Evolutionary conservation across 2,329 filamentous ascomycete species (phyloP).

Genomic region (Epicoccum nigrum): DNA sequence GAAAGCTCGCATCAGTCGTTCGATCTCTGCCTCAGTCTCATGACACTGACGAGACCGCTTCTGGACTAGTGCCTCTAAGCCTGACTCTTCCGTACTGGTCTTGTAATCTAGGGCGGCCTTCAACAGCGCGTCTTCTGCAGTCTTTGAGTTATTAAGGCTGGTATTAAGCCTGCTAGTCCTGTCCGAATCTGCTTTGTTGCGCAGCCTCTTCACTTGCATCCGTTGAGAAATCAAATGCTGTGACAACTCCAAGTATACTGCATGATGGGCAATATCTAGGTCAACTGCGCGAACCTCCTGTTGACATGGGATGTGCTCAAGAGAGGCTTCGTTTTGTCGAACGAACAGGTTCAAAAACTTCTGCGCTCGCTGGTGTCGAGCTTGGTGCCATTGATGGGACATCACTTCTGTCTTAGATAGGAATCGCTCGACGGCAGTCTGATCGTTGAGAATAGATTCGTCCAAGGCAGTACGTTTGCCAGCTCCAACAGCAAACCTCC

Average conservation of each 20-base stretch:
- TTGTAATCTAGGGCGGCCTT: conserved; percentile 47
- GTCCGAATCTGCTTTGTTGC: conserved; percentile 46
- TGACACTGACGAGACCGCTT: conserved; percentile 25
- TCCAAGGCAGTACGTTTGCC: conserved; percentile 54
- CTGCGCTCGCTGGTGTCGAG: conserved; percentile 60
- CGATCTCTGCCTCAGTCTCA: conserved; percentile 20
- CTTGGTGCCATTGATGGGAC: conserved; percentile 59
- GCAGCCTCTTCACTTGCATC: conserved; percentile 53
- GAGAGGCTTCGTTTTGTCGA: conserved; percentile 47
- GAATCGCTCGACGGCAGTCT: conserved; percentile 60
- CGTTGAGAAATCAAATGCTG: conserved; percentile 59
- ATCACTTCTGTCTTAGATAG: conserved; percentile 57
- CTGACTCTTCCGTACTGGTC: conserved; percentile 20
- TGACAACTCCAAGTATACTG: conserved; percentile 62
- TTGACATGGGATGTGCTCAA: conserved; percentile 49
- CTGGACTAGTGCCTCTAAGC: conserved; percentile 19
- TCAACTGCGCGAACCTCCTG: conserved; percentile 54
- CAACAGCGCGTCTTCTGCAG: conserved; percentile 61
- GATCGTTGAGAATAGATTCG: conserved; percentile 41
- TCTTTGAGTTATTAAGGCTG: conserved; percentile 53
- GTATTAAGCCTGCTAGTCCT: conserved; percentile 51
- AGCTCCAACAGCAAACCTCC: conserved; percentile 58
- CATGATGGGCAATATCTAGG: conserved; percentile 56
- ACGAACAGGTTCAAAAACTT: conserved; percentile 61
- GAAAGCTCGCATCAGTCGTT: conserved; percentile 21